Evolutionary conservation across 805 yeast genomes (phyloP), one percentile per base, ranked within the genome.

Genomic region (Candida wancherniae): DNA sequence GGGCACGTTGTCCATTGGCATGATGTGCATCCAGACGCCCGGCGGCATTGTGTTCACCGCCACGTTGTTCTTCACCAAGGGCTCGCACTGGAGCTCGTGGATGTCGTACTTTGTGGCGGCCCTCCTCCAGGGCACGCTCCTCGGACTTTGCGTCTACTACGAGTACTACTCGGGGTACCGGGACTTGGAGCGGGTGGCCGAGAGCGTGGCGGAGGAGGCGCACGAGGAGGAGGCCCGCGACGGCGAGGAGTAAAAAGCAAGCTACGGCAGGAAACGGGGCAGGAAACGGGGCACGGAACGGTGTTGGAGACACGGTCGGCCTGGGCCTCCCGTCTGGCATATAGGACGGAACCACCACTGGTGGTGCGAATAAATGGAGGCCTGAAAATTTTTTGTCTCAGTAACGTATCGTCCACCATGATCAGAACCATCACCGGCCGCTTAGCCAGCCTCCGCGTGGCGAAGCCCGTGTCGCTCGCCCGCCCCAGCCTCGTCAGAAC

Each of bases 21-120:
- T 83, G 86, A 82, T 85, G 90, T 59, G 77, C 24, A 70, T 86
- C 41, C 95, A 85, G 53, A 84, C 94, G 12, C 95, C 95, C 0
- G 95, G 95, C 10, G 95, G 95, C 11, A 80, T 72, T 41, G 34
- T 84, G 2, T 85, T 90, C 83, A 73, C 92, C 2, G 67, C 75
- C n/a, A 75, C 84, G 1, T 61, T 85, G 31, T 80, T 75, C 33
- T 53, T 73, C 37, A 75, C 87, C 27, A 81, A 82, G 24, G 92
- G 85, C 6, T 74, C 90, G 1, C 74, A 74, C 39, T 85, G 95
- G 95, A 80, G 90, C 44, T 75, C 87, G 9, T 85, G 94, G 94
- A 50, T 84, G 22, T 85, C 94, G 7, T 82, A 79, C 47, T 66
- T 83, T 26, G 69, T 78, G 1, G 87, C 94, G 0, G 88, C 90